Evolutionary conservation across 345 rosid species (phyloP).

Genomic region (Eucalyptus victrix): DNA sequence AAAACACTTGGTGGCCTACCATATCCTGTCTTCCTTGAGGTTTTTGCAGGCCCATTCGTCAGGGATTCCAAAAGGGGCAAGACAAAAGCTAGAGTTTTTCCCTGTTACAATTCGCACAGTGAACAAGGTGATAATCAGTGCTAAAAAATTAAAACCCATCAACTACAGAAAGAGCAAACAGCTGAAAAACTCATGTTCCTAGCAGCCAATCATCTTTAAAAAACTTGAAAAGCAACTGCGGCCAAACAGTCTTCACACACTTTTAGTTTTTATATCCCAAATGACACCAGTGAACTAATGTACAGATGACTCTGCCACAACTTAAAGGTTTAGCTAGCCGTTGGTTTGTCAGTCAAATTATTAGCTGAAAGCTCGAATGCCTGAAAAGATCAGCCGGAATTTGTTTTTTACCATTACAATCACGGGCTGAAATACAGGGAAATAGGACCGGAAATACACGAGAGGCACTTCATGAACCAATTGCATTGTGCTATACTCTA

Average conservation of each 20-base stretch:
- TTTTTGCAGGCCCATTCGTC: conserved; percentile 53
- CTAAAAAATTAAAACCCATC: background rate
- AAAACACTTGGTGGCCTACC: conserved; percentile 84
- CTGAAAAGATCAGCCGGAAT: background rate
- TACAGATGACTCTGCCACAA: background rate
- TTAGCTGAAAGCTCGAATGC: background rate
- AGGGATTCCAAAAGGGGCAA: conserved; percentile 89
- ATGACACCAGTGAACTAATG: background rate
- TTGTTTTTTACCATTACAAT: background rate
- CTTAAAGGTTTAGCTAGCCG: background rate
- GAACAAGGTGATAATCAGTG: background rate
- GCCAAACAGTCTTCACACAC: background rate
- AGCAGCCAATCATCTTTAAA: background rate
- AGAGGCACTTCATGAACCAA: background rate
- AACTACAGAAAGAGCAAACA: background rate
- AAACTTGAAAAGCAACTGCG: background rate
- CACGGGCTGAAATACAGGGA: background rate
- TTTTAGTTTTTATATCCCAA: background rate
- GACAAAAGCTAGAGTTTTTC: conserved; percentile 95
- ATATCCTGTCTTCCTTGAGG: conserved; percentile 55
- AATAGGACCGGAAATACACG: background rate
- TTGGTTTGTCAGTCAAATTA: background rate
- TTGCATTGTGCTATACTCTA: background rate
- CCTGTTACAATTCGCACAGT: conserved; percentile 27
- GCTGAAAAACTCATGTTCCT: background rate